A percentile compares a stretch with the other conserved stretches of the same genome.
Conservation (phyloP, 2,329 filamentous ascomycete species). For the Exutisphaerella laricina region DNA sequence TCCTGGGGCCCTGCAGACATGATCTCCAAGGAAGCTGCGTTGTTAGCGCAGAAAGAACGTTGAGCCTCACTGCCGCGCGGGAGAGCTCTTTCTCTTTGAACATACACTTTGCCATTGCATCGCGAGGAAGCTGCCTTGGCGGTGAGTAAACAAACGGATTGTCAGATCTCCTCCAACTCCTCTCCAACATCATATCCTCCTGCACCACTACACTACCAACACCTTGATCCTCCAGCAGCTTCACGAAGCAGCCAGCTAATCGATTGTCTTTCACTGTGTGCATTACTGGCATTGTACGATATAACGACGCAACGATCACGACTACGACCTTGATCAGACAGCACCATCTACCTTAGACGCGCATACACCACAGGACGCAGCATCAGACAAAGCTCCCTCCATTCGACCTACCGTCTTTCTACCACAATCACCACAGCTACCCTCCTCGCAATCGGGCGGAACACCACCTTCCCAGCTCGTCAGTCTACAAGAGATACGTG, state of each 20-base stretch:
- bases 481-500: neutral
- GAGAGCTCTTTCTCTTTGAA: too few relatives aligned
- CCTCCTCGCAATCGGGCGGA: neutral
- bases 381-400: constrained; percentile 5
- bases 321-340: constrained; percentile 1
- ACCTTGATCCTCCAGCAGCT: constrained; percentile 7
- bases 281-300: constrained; percentile 11
- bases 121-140: neutral
- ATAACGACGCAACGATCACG: constrained; percentile 11
- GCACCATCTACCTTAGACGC: constrained; percentile 2
- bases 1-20: too few relatives aligned
- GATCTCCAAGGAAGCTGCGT: too few relatives aligned
- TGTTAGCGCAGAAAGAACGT: too few relatives aligned
- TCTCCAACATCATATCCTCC: neutral
- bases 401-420: constrained; percentile 12
- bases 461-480: neutral
- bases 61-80: too few relatives aligned
- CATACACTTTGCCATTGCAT: too few relatives aligned
- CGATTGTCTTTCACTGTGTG: constrained; percentile 11
- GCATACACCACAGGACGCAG: constrained; percentile 7
- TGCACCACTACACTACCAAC: constrained; percentile 1
- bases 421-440: constrained; percentile 4
- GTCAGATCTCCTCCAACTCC: neutral
- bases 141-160: neutral
- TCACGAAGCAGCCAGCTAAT: constrained; percentile 15